These are phyloP conservation scores for Vinca major DNA, from an alignment of 305 asterid species.

Conservation along the genomic window DNA sequence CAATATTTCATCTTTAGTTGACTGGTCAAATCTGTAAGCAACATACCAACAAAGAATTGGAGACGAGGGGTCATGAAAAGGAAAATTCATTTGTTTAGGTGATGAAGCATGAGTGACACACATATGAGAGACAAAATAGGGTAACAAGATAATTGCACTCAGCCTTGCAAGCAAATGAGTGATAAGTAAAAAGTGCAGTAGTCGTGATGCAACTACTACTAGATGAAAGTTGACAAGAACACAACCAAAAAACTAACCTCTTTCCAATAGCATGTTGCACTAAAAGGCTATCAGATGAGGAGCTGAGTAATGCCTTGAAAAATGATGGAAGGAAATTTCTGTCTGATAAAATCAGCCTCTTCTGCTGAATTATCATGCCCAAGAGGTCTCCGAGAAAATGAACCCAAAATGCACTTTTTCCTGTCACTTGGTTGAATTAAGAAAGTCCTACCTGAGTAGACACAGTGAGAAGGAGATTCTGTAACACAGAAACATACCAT, in stretches of 20 bases:
- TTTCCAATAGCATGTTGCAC: constrained; percentile 48
- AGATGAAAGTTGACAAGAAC: constrained; percentile 6
- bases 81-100: not conserved
- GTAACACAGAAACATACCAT: constrained; percentile 31
- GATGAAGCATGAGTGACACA: not conserved
- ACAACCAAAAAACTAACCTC: constrained; percentile 35
- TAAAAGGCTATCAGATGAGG: constrained; percentile 49
- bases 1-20: constrained; percentile 53
- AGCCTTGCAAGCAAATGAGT: not conserved
- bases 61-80: not conserved
- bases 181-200: not conserved
- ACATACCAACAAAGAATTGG: not conserved
- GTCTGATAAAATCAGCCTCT: constrained; percentile 70
- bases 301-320: constrained; percentile 57
- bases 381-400: constrained; percentile 69
- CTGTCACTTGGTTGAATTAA: constrained; percentile 38
- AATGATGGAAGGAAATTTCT: constrained; percentile 47
- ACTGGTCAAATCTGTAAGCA: constrained; percentile 54
- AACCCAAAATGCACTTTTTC: constrained; percentile 31
- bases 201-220: not conserved
- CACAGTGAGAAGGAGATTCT: constrained; percentile 3
- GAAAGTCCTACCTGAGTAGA: constrained; percentile 12
- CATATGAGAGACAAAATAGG: not conserved
- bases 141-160: not conserved
- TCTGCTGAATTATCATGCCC: constrained; percentile 51